Evolutionary conservation across 73 alveolate species (phyloP).

Genomic region (Tetrahymena elliotti): DNA sequence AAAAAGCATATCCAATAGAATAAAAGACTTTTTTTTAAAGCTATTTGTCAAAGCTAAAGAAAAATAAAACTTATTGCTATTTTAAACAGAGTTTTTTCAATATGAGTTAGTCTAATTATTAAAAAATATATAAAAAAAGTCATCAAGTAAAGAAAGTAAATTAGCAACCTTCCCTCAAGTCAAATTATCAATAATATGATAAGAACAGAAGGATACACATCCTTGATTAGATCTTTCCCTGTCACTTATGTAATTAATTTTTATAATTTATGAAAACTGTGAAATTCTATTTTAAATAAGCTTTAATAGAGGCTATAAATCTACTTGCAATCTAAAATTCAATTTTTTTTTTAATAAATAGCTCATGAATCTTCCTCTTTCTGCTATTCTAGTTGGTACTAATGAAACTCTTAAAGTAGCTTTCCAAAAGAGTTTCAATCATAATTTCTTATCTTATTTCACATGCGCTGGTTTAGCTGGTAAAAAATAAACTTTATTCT

Average conservation of each 20-base stretch:
- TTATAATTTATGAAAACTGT: background rate
- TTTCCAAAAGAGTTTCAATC: constrained; percentile 16
- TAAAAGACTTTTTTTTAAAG: no score
- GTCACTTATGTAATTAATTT: constrained; percentile 45
- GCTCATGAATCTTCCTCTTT: constrained; percentile 75
- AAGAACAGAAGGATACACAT: constrained; percentile 60
- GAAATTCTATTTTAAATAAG: background rate
- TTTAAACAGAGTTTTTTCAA: background rate
- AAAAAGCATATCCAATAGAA: no score
- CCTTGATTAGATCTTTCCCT: constrained; percentile 66
- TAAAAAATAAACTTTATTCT: background rate
- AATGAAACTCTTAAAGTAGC: constrained; percentile 70
- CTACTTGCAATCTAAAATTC: background rate
- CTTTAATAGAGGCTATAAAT: background rate
- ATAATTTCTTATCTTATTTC: constrained; percentile 59
- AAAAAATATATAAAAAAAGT: constrained; percentile 18
- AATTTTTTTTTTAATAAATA: background rate
- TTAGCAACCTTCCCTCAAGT: constrained; percentile 17
- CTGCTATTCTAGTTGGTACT: constrained; percentile 63
- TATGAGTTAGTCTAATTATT: no score
- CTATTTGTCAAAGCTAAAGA: no score
- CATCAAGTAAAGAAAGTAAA: constrained; percentile 71
- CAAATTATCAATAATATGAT: constrained; percentile 30
- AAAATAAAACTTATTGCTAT: background rate
- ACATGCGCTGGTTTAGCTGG: constrained; percentile 76